A percentile compares a stretch with the other conserved stretches of the same genome.
These are phyloP conservation scores for Cyclotella sp. DNA, from an alignment of 108 stramenopile genomes.

Conservation along the genomic window DNA sequence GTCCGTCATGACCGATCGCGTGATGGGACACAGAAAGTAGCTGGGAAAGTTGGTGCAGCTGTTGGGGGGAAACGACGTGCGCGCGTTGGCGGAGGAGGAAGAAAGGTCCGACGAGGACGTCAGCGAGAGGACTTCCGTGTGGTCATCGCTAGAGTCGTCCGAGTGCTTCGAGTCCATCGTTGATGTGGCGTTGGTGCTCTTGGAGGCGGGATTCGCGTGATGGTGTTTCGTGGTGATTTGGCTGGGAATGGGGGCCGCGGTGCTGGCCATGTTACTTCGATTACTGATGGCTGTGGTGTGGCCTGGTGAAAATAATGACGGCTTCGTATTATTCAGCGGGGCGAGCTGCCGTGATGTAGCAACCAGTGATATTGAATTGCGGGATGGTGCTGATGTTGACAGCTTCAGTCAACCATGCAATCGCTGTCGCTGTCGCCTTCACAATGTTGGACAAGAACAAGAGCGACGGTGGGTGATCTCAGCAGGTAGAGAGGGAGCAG, in stretches of 20 bases:
- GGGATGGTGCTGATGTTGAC: not conserved
- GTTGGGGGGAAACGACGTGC: constrained; percentile 12
- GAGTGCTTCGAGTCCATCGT: not conserved
- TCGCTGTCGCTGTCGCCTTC: too few species aligned
- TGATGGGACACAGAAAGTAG: constrained; percentile 19
- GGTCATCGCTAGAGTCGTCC: not conserved
- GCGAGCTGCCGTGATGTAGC: too few species aligned
- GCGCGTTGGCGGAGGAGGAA: not conserved
- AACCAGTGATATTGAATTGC: not conserved
- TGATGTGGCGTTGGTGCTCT: not conserved
- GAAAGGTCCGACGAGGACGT: constrained; percentile 2
- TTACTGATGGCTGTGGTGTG: too few species aligned
- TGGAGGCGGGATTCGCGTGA: not conserved
- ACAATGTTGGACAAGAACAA: too few species aligned
- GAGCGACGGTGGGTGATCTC: too few species aligned
- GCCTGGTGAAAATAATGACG: too few species aligned
- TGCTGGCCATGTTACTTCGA: too few species aligned
- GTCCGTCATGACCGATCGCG: constrained; percentile 4
- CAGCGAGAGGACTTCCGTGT: constrained; percentile 6
- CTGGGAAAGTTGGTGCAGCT: not conserved
- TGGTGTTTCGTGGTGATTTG: constrained; percentile 10
- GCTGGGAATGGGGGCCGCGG: not conserved
- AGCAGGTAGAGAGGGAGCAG: too few species aligned
- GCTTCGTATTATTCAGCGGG: too few species aligned
- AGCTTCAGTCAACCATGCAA: not conserved